Conservation (phyloP, 164 flowering plant genomes). For the Annona cherimola region DNA sequence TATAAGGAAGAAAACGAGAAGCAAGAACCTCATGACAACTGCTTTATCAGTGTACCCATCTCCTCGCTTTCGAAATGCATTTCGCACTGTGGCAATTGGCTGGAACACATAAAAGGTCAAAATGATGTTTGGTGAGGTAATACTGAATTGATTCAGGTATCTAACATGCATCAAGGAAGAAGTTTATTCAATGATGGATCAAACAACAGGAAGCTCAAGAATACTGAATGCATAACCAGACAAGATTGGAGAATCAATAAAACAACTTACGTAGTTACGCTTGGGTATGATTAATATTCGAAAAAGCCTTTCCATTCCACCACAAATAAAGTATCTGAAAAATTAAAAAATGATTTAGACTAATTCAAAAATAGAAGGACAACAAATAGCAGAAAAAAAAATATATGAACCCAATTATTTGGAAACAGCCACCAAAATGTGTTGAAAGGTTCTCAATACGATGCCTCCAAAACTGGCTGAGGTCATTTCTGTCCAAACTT, state of each 20-base stretch:
- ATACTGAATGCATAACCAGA: neutral
- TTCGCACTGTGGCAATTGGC: conserved; percentile 69
- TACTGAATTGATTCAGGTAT: neutral
- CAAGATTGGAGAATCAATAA: neutral
- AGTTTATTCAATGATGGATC: neutral
- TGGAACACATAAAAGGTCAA: conserved; percentile 20
- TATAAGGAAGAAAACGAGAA: neutral
- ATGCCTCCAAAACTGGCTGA: too few relatives aligned
- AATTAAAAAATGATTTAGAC: conserved; percentile 1
- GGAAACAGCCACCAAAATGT: too few relatives aligned
- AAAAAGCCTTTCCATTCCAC: conserved; percentile 82
- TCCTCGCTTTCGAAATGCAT: conserved; percentile 54
- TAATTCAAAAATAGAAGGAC: too few relatives aligned
- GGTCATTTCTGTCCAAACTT: too few relatives aligned
- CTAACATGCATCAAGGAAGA: neutral
- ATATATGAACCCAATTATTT: too few relatives aligned
- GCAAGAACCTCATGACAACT: conserved; percentile 67
- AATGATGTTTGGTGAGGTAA: neutral
- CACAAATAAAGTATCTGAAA: conserved; percentile 67
- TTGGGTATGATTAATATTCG: conserved; percentile 68
- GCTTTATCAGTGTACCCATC: conserved; percentile 91
- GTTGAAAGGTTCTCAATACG: too few relatives aligned
- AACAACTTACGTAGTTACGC: conserved; percentile 69
- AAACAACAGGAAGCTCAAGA: neutral
- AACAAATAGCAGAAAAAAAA: too few relatives aligned